Percentiles rank a stretch among this genome's conserved stretches.
phyloP scores from a whole-genome alignment of 371 early-diverging fungal species.

The Actinomortierella wolfii region DNA sequence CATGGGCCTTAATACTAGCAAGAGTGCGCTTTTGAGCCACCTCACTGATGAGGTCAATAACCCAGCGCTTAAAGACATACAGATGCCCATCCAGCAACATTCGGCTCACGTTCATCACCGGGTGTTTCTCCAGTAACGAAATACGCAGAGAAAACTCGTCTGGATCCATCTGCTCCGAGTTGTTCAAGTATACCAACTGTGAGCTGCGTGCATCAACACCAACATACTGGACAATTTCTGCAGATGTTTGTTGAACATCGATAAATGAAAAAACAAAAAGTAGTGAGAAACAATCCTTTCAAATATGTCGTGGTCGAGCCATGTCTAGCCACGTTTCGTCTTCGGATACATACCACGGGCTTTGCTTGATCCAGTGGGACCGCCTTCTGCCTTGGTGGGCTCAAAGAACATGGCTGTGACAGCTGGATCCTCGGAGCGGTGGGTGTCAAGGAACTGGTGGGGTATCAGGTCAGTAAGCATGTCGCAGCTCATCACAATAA shows the following conservation, averaged over 20 bases:
- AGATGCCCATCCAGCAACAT: slow-evolving; percentile 81
- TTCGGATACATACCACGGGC: slow-evolving; percentile 61
- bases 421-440: slow-evolving; percentile 78
- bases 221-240: slow-evolving; percentile 66
- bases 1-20: slow-evolving; percentile 80
- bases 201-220: slow-evolving; percentile 79
- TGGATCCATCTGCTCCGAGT: slow-evolving; percentile 41
- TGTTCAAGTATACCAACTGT: slow-evolving; percentile 73
- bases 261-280: not conserved
- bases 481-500: slow-evolving; percentile 91
- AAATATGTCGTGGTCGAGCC: too few relatives aligned
- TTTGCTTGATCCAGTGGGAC: slow-evolving; percentile 52
- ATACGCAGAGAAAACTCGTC: slow-evolving; percentile 77
- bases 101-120: slow-evolving; percentile 42
- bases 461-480: slow-evolving; percentile 82
- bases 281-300: slow-evolving; percentile 12
- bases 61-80: slow-evolving; percentile 91
- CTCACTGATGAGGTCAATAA: slow-evolving; percentile 72
- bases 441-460: slow-evolving; percentile 79
- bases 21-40: slow-evolving; percentile 66
- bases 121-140: slow-evolving; percentile 65
- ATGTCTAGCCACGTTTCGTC: too few relatives aligned
- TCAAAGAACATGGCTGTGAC: slow-evolving; percentile 82
- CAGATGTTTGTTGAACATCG: not conserved
- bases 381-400: slow-evolving; percentile 59